Base-by-base conservation (phyloP, 139 green algal species). In the Trebouxia sp. region DNA sequence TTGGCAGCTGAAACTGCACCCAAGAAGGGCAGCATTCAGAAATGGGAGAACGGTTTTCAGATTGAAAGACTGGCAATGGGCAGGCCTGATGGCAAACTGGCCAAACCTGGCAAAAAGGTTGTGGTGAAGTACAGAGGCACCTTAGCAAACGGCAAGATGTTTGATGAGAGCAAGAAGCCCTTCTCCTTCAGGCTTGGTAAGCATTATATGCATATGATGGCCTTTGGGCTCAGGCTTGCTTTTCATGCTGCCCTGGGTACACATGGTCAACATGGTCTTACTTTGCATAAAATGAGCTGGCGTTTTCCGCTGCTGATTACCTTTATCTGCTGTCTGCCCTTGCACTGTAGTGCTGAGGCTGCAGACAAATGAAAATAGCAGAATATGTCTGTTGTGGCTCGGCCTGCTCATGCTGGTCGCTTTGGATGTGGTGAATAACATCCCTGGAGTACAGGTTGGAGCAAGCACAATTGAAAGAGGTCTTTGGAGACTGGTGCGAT, bases 101-200 rank as follows among this genome's bases (percentile, higher is more conserved):
- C 75, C 55, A 80, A 80, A 42, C 80, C 75, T 39, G 81, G 70
- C 5, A 75, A 84, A 45, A 82, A 81, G 65, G 87, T 93, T 7
- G 47, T 70, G 41, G 84, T 95, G 77, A 77, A 78, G 41, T 98
- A 98, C 78, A 76, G 89, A 10, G 95, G 95, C 32, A 85, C 84
- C 28, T 89, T 98, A n/a, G 88, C 91, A 79, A 97, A 87, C 72
- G 93, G 93, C 76, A 96, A 96, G 83, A 85, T 97, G 14, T 98
- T 98, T 80, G 95, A 98, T 86, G 75, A 91, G 28, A 87, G 88
- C 69, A 93, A 85, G 72, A 83, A 88, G 67, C 88, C 90, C 39
- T 98, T 98, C 79, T 58, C 75, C 20, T 98, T 98, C 88, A 87
- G 95, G 22, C 84, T 98, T 15, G 95, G 94, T 85, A 81, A 87